phyloP scores from a whole-genome alignment of 805 yeast species.

The Candida hispaniensis region DNA sequence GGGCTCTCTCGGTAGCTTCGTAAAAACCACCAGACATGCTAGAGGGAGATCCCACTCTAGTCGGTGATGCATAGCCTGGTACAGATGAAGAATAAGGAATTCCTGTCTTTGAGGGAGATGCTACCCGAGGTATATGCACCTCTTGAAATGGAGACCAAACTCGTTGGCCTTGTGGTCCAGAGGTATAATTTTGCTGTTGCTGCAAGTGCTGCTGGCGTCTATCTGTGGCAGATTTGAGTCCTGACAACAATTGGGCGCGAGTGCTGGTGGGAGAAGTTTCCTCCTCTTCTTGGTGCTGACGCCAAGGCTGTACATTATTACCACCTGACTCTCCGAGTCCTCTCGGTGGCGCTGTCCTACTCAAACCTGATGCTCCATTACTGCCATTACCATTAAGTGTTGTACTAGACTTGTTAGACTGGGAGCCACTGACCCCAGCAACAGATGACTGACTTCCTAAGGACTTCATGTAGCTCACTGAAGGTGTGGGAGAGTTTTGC shows the following conservation, averaged over 20 bases:
- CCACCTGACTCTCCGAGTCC: too few species aligned
- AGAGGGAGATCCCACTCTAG: slow-evolving; percentile 14
- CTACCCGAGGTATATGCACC: slow-evolving; percentile 12
- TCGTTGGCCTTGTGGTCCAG: slow-evolving; percentile 15
- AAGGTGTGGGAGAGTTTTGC: too few species aligned
- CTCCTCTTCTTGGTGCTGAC: not conserved
- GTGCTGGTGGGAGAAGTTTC: slow-evolving; percentile 19
- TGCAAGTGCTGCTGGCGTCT: slow-evolving; percentile 20
- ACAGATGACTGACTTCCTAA: too few species aligned
- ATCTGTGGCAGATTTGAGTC: slow-evolving; percentile 25
- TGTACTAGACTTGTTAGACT: too few species aligned
- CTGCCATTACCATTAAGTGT: too few species aligned
- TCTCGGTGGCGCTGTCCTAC: too few species aligned
- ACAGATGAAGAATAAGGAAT: slow-evolving; percentile 5
- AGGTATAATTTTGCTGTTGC: slow-evolving; percentile 14
- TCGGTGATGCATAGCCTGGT: slow-evolving; percentile 5
- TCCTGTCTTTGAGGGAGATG: slow-evolving; percentile 6
- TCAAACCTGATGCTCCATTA: too few species aligned
- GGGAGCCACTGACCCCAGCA: too few species aligned
- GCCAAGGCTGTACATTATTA: too few species aligned
- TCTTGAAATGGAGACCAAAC: slow-evolving; percentile 13
- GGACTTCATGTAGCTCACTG: too few species aligned
- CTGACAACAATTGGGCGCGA: slow-evolving; percentile 24
- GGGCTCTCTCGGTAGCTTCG: slow-evolving; percentile 2
- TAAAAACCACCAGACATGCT: slow-evolving; percentile 9